A percentile compares a stretch with the other conserved stretches of the same genome.
phyloP scores from a whole-genome alignment of 2,329 filamentous ascomycete species.

The Polytolypa hystricis region DNA sequence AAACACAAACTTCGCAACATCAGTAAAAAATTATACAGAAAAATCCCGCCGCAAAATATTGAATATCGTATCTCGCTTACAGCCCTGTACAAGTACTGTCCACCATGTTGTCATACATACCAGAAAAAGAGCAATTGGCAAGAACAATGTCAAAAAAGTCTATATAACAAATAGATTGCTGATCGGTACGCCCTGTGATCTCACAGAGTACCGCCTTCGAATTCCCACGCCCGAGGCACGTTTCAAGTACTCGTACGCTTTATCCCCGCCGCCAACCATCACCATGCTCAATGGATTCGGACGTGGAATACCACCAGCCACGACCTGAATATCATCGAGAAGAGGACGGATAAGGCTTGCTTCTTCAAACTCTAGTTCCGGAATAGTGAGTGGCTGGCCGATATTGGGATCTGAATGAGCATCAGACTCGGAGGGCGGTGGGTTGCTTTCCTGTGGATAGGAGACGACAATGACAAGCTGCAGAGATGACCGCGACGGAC shows the following conservation, averaged over 20 bases:
- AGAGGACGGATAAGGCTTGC: constrained; percentile 50
- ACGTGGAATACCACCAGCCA: constrained; percentile 56
- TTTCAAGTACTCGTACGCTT: constrained; percentile 52
- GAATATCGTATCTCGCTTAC: too few relatives aligned
- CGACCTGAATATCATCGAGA: constrained; percentile 63
- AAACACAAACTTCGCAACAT: too few relatives aligned
- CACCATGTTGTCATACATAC: too few relatives aligned
- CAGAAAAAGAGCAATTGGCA: too few relatives aligned
- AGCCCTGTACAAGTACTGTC: too few relatives aligned
- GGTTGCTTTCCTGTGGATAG: constrained; percentile 28
- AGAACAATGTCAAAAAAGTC: too few relatives aligned
- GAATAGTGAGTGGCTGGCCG: constrained; percentile 14
- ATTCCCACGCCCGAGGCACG: constrained; percentile 60
- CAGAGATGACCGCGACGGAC: constrained; percentile 49
- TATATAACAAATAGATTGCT: constrained; percentile 58
- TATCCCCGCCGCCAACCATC: constrained; percentile 63
- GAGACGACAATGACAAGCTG: constrained; percentile 53
- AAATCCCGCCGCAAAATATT: too few relatives aligned
- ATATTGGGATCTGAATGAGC: constrained; percentile 13
- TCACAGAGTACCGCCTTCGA: constrained; percentile 65
- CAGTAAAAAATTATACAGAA: too few relatives aligned
- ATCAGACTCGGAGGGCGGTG: constrained; percentile 9
- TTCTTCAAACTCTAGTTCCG: constrained; percentile 22
- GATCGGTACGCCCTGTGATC: constrained; percentile 69
- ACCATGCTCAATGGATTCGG: constrained; percentile 69